A percentile compares a stretch with the other conserved stretches of the same genome.
Conservation (phyloP, 768 basidiomycete genomes). For the Termitomyces sp. region DNA sequence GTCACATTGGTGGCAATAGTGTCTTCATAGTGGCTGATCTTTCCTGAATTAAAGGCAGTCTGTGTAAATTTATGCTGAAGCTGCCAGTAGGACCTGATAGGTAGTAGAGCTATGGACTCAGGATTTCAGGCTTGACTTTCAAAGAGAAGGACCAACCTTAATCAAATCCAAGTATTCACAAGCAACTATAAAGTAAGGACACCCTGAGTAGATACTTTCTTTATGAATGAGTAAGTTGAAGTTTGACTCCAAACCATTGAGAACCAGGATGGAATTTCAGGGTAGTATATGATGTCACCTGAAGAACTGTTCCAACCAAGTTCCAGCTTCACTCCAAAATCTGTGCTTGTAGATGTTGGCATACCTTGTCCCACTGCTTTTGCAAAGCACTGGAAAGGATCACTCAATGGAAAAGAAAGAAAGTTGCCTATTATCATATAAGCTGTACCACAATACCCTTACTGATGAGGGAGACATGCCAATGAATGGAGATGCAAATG, state of each 20-base stretch:
- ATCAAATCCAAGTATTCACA: not conserved
- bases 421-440: not conserved
- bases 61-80: not conserved
- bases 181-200: not conserved
- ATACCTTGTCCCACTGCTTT: not conserved
- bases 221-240: not conserved
- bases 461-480: not conserved
- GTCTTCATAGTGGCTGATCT: not conserved
- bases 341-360: not conserved
- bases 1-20: not conserved
- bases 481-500: not conserved
- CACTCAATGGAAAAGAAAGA: not conserved
- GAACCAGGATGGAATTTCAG: not conserved
- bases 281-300: not conserved
- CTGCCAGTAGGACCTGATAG: not conserved
- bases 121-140: not conserved
- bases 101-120: not conserved
- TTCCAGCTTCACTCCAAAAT: not conserved
- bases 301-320: not conserved
- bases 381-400: not conserved
- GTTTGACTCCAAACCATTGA: not conserved
- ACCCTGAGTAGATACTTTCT: not conserved
- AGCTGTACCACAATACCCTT: no score
- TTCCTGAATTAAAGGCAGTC: not conserved
- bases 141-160: not conserved